Evolutionary conservation across 2,329 filamentous ascomycete species (phyloP).

Genomic region (Bipolaris bicolor): DNA sequence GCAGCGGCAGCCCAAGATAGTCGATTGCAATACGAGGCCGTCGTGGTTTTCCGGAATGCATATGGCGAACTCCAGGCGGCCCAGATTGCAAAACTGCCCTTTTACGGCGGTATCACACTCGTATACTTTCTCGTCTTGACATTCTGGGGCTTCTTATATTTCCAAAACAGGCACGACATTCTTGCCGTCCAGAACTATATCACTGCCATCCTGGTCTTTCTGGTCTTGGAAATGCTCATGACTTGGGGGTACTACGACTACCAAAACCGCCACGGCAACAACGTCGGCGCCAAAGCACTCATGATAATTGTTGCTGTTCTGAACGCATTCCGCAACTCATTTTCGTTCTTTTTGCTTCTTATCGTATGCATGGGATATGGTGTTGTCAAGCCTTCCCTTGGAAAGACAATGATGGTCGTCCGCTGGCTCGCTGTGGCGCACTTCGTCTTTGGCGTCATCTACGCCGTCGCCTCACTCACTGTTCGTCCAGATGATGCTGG

Average conservation of each 20-base stretch:
- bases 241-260: slow-evolving; percentile 99
- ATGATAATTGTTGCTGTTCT: slow-evolving; percentile 91
- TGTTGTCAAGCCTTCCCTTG: slow-evolving; percentile 91
- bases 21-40: slow-evolving; percentile 72
- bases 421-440: slow-evolving; percentile 89
- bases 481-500: slow-evolving; percentile 89
- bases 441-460: slow-evolving; percentile 93
- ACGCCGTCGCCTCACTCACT: slow-evolving; percentile 85
- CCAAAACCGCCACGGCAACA: slow-evolving; percentile 87
- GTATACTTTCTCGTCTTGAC: slow-evolving; percentile 86
- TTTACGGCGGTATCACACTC: slow-evolving; percentile 93
- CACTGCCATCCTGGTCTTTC: slow-evolving; percentile 91
- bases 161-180: slow-evolving; percentile 92
- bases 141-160: slow-evolving; percentile 95
- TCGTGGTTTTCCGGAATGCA: slow-evolving; percentile 92
- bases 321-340: slow-evolving; percentile 93
- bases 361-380: slow-evolving; percentile 99
- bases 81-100: slow-evolving; percentile 95
- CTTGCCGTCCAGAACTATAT: slow-evolving; percentile 98
- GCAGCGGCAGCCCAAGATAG: slow-evolving; percentile 74
- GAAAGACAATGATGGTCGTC: slow-evolving; percentile 92
- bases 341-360: slow-evolving; percentile 95
- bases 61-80: slow-evolving; percentile 95
- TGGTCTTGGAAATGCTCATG: slow-evolving; percentile 95
- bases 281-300: slow-evolving; percentile 79